Base-by-base conservation (phyloP, 2,329 filamentous ascomycete species). In the Xylaria sp. region DNA sequence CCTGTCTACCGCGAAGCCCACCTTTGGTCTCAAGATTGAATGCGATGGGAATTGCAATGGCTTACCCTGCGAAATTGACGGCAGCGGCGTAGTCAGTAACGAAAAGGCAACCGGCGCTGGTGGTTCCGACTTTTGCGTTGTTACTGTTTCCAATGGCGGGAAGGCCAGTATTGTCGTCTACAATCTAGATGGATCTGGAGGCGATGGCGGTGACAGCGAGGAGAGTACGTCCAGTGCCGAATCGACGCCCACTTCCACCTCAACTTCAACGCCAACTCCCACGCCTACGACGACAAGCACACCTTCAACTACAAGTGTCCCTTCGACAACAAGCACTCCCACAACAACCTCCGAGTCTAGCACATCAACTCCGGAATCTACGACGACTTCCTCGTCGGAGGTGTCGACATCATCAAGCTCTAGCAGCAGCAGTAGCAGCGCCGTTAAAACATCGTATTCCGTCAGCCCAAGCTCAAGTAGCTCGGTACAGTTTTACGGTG, bases 81-180 rank as follows among this genome's bases (percentile, higher is more conserved):
- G 89, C 63, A 89, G 88, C 62, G 84, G 85, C 51, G 88, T 94
- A 66, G 83, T 80, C 9, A 91, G 90, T 75, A 80, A 84, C 20
- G 80, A 85, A 23, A 77, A 81, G 37, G 82, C 87, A 48, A 80
- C 81, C 18, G 92, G 92, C 60, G 92, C 91, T 18, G 91, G 91
- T 37, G 89, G 87, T 73, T 87, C 89, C 20, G 82, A 84, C 51
- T 94, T 93, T 80, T 95, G 92, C 75, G 92, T 94, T 57, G 92
- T 92, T 13, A 94, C 92, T 15, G 89, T 94, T 18, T 84, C 89
- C 52, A 87, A 87, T 74, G 92, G 92, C 31, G 80, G 81, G 57
- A 88, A 85, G 64, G 92, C 91, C 52, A 89, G 88, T 75, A 88
- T 94, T 72, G 87, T 93, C 31, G 87, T 92, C 48, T 88, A 82